A percentile compares a stretch with the other conserved stretches of the same genome.
These are phyloP conservation scores for Cytospora piceae DNA, from an alignment of 2,329 filamentous ascomycete genomes.

Conservation along the genomic window DNA sequence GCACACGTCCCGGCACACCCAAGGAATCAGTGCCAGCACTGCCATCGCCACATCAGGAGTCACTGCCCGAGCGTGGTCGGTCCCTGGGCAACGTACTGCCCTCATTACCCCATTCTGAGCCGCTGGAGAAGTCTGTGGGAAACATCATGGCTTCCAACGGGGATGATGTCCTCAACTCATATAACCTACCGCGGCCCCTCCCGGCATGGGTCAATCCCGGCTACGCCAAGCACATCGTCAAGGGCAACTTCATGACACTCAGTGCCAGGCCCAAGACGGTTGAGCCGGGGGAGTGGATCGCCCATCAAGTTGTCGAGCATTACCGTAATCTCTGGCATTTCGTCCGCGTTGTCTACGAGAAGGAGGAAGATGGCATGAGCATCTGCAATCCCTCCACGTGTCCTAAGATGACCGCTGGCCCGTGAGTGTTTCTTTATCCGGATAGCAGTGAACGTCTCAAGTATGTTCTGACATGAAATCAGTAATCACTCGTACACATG, in stretches of 20 bases:
- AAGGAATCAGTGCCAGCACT: constrained; percentile 22
- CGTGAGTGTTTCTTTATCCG: constrained; percentile 57
- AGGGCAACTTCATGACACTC: constrained; percentile 88
- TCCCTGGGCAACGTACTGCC: constrained; percentile 31
- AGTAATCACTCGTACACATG: constrained; percentile 81
- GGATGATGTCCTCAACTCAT: constrained; percentile 37
- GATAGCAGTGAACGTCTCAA: background rate
- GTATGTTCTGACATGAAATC: constrained; percentile 23
- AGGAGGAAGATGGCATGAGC: constrained; percentile 68
- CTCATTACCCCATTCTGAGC: constrained; percentile 35
- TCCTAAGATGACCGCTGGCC: constrained; percentile 83
- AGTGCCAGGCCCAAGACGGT: constrained; percentile 83
- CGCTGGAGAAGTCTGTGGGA: constrained; percentile 34
- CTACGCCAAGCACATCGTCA: constrained; percentile 78
- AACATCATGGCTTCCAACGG: constrained; percentile 38
- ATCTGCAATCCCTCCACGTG: constrained; percentile 79
- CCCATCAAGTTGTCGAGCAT: constrained; percentile 86
- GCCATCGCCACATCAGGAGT: constrained; percentile 16
- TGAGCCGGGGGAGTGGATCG: constrained; percentile 84
- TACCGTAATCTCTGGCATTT: constrained; percentile 80
- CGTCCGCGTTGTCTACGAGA: constrained; percentile 77
- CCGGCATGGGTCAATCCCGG: constrained; percentile 69
- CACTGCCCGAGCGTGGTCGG: constrained; percentile 21
- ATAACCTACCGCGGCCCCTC: constrained; percentile 43
- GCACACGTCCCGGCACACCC: constrained; percentile 18